Conservation (phyloP, 306 rosid genomes). For the Quercus bicolor region DNA sequence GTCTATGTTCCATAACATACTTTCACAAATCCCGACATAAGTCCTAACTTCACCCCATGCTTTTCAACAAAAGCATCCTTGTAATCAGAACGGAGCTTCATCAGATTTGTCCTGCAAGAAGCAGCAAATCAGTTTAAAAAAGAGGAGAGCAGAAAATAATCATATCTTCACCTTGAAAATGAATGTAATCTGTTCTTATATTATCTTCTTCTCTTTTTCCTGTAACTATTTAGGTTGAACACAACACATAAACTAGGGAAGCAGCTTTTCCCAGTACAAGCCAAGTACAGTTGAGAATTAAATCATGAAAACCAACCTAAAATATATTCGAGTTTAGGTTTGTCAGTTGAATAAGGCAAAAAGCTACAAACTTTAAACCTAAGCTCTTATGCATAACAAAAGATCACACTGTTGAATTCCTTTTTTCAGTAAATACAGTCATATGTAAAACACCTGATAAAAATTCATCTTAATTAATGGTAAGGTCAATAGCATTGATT, state of each 20-base stretch:
- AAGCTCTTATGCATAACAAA: neutral
- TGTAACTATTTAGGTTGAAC: neutral
- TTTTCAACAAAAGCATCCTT: constrained; percentile 86
- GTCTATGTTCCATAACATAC: constrained; percentile 36
- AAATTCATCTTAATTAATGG: neutral
- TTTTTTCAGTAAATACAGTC: neutral
- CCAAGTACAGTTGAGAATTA: neutral
- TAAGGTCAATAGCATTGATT: neutral
- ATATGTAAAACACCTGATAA: neutral
- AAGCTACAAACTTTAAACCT: neutral
- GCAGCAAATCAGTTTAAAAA: constrained; percentile 32
- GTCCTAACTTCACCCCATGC: constrained; percentile 83
- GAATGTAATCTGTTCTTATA: neutral
- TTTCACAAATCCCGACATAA: constrained; percentile 81
- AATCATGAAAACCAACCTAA: neutral
- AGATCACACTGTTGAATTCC: neutral
- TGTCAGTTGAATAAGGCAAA: neutral
- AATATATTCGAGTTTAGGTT: neutral
- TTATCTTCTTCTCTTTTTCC: neutral
- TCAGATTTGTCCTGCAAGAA: constrained; percentile 71
- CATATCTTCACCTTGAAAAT: neutral
- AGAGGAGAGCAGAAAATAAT: neutral
- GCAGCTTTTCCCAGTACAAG: too few species aligned
- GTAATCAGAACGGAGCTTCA: constrained; percentile 87
- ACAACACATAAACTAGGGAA: neutral